Evolutionary conservation across 371 early-diverging fungal genomes (phyloP).

Genomic region (Mucor piriformis): DNA sequence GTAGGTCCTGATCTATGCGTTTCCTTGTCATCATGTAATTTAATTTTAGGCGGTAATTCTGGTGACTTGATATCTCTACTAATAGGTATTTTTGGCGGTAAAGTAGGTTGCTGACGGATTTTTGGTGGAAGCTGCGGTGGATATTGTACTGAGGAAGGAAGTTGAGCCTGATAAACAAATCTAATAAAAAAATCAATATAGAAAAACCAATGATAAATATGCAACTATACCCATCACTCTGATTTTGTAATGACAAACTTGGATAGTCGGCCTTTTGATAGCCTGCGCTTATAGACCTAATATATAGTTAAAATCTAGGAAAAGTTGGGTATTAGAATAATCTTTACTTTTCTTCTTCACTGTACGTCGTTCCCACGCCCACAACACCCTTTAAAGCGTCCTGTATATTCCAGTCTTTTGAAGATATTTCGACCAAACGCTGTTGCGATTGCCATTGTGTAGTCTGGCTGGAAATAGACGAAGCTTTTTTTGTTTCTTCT

Average conservation of each 20-base stretch:
- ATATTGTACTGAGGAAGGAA: slow-evolving; percentile 18
- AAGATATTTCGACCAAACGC: not conserved
- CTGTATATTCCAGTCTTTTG: slow-evolving; percentile 44
- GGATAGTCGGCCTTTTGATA: slow-evolving; percentile 30
- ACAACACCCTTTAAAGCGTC: slow-evolving; percentile 47
- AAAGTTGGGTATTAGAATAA: too few relatives aligned
- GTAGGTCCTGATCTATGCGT: slow-evolving; percentile 7
- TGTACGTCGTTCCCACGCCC: slow-evolving; percentile 30
- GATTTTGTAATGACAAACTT: slow-evolving; percentile 19
- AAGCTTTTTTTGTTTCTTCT: slow-evolving; percentile 6
- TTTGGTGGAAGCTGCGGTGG: slow-evolving; percentile 30
- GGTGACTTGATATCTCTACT: slow-evolving; percentile 8
- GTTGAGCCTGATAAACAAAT: slow-evolving; percentile 19
- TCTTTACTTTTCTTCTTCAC: not conserved
- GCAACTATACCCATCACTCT: slow-evolving; percentile 39
- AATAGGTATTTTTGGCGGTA: slow-evolving; percentile 40
- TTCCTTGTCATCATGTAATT: slow-evolving; percentile 2
- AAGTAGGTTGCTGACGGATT: slow-evolving; percentile 22
- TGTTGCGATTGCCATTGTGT: slow-evolving; percentile 6
- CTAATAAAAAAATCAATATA: slow-evolving; percentile 2
- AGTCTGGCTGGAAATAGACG: slow-evolving; percentile 3
- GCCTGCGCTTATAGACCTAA: not conserved
- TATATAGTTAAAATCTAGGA: not conserved
- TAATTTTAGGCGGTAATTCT: slow-evolving; percentile 36
- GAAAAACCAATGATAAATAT: not conserved